Evolutionary conservation across 2,329 filamentous ascomycete species (phyloP).

Genomic region (Rhytidhysteron rufulum): DNA sequence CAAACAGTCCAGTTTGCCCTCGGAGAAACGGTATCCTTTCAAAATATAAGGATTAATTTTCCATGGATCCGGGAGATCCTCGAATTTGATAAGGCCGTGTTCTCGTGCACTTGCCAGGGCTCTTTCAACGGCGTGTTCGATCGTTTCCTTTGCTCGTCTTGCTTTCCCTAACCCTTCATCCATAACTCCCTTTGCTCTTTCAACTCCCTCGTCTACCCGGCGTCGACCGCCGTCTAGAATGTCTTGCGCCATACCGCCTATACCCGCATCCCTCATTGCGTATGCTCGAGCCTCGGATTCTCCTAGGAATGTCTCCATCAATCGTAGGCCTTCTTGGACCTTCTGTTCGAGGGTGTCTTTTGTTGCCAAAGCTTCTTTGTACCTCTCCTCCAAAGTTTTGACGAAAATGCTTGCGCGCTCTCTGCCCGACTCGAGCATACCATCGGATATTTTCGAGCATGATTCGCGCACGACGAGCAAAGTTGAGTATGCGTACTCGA

Average conservation of each 20-base stretch:
- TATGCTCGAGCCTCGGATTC: constrained; percentile 82
- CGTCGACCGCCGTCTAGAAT: constrained; percentile 75
- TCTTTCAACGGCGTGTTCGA: constrained; percentile 80
- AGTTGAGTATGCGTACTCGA: constrained; percentile 80
- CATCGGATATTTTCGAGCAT: constrained; percentile 86
- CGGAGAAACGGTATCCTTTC: constrained; percentile 87
- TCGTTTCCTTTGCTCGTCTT: constrained; percentile 72
- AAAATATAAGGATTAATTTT: constrained; percentile 91
- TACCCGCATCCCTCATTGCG: constrained; percentile 72
- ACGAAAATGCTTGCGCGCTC: constrained; percentile 84
- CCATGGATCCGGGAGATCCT: constrained; percentile 89
- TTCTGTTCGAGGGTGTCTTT: constrained; percentile 90
- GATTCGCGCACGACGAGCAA: constrained; percentile 81
- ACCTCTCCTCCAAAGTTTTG: constrained; percentile 83
- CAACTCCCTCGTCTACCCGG: constrained; percentile 75
- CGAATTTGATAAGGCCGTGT: constrained; percentile 79
- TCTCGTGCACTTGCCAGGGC: constrained; percentile 73
- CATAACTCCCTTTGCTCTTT: constrained; percentile 69
- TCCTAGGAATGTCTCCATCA: constrained; percentile 79
- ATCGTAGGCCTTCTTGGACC: constrained; percentile 77
- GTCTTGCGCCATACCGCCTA: constrained; percentile 67
- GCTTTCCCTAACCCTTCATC: constrained; percentile 80
- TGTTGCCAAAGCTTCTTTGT: constrained; percentile 78
- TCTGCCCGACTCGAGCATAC: constrained; percentile 81
- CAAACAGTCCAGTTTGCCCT: constrained; percentile 85